Percentiles rank a stretch among this genome's conserved stretches.
Evolutionary conservation across 352 stramenopile species (phyloP).

Genomic region (Phytophthora litchii): DNA sequence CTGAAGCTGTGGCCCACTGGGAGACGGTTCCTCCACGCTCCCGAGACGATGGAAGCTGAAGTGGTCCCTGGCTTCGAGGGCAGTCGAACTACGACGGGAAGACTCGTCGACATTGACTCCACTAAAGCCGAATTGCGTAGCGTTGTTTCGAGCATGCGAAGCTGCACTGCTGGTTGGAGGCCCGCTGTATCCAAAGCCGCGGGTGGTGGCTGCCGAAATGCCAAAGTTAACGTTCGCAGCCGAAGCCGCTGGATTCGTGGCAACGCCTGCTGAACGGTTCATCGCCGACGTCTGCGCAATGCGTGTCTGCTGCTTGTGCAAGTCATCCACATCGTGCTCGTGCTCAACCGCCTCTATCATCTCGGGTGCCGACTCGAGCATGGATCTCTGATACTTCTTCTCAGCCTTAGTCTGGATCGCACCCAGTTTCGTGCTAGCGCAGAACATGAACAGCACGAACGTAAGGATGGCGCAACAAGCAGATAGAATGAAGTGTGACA

Average conservation of each 20-base stretch:
- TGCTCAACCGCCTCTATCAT: conserved; percentile 27
- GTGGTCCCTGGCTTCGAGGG: conserved; percentile 13
- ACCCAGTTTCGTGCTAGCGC: conserved; percentile 79
- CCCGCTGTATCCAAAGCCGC: conserved; percentile 11
- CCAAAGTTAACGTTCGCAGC: conserved; percentile 36
- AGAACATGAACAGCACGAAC: conserved; percentile 72
- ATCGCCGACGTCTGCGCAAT: conserved; percentile 55
- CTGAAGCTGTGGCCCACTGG: background rate
- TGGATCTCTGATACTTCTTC: conserved; percentile 68
- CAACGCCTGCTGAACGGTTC: conserved; percentile 34
- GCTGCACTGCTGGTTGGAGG: conserved; percentile 26
- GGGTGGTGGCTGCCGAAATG: conserved; percentile 13
- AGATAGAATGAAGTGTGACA: conserved; percentile 63
- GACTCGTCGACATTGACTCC: conserved; percentile 19
- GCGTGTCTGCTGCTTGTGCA: conserved; percentile 65
- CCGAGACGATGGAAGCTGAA: conserved; percentile 39
- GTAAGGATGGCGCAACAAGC: conserved; percentile 52
- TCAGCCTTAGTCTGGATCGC: conserved; percentile 88
- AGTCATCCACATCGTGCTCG: conserved; percentile 41
- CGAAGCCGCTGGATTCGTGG: conserved; percentile 26
- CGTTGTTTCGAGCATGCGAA: conserved; percentile 34
- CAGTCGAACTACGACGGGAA: background rate
- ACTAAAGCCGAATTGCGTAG: conserved; percentile 40
- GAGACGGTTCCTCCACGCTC: conserved; percentile 24
- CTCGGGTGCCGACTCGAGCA: conserved; percentile 45